These are phyloP conservation scores for Periconia digitata DNA, from an alignment of 2,329 filamentous ascomycete species.

Conservation along the genomic window DNA sequence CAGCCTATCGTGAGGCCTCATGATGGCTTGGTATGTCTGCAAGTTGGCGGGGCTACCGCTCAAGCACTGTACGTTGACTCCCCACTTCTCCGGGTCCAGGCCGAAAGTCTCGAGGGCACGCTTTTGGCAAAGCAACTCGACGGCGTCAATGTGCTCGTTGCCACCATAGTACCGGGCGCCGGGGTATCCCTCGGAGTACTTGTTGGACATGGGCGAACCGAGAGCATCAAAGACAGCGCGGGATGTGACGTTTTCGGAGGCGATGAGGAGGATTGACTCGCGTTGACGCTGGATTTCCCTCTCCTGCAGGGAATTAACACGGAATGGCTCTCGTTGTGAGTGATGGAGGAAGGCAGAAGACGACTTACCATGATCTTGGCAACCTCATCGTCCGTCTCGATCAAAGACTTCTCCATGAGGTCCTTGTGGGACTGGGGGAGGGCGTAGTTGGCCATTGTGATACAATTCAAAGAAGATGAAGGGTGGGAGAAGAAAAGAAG, in stretches of 20 bases:
- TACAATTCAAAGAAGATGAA: conserved; percentile 10
- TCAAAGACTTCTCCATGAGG: conserved; percentile 94
- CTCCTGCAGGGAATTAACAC: conserved; percentile 58
- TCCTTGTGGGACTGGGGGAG: conserved; percentile 67
- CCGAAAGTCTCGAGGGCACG: conserved; percentile 86
- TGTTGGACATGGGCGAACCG: conserved; percentile 70
- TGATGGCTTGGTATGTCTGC: conserved; percentile 96
- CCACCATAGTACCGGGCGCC: conserved; percentile 96
- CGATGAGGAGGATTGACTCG: conserved; percentile 78
- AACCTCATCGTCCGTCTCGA: conserved; percentile 91
- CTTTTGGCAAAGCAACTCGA: conserved; percentile 86
- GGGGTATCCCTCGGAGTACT: conserved; percentile 98
- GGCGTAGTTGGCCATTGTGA: conserved; percentile 57
- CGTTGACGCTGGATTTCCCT: conserved; percentile 94
- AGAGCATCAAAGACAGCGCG: conserved; percentile 44
- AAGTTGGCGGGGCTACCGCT: conserved; percentile 94
- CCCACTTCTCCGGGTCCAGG: conserved; percentile 84
- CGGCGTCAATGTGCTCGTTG: conserved; percentile 92
- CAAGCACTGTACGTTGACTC: conserved; percentile 87
- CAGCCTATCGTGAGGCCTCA: conserved; percentile 90
- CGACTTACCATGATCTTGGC: conserved; percentile 87
- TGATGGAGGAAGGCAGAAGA: background rate
- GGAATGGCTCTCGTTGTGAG: background rate
- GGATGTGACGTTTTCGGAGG: conserved; percentile 46
- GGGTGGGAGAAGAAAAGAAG: background rate